phyloP scores from a whole-genome alignment of 2,329 filamentous ascomycete genomes.

The Xylariomycetidae sp. region DNA sequence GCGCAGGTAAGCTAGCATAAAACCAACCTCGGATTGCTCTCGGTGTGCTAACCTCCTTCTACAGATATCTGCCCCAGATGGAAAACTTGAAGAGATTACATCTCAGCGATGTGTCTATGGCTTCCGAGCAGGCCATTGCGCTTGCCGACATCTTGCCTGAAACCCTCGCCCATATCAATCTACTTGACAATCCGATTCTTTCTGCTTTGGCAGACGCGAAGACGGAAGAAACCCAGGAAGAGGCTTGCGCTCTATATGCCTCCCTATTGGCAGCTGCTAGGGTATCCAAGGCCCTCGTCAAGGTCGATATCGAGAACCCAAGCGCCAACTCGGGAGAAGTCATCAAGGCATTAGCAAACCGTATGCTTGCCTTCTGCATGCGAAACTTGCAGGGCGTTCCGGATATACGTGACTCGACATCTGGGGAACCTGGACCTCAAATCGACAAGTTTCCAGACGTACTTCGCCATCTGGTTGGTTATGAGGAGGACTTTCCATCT shows the following conservation, averaged over 20 bases:
- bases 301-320: conserved; percentile 88
- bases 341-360: conserved; percentile 85
- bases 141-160: conserved; percentile 89
- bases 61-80: conserved; percentile 75
- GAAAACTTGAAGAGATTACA: conserved; percentile 76
- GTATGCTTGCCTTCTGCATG: conserved; percentile 91
- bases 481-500: conserved; percentile 44
- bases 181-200: conserved; percentile 76
- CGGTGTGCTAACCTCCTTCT: conserved; percentile 10
- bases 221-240: conserved; percentile 78
- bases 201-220: conserved; percentile 67
- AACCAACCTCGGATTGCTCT: neutral
- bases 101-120: conserved; percentile 77
- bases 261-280: conserved; percentile 84
- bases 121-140: conserved; percentile 82
- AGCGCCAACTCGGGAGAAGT: conserved; percentile 78
- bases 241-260: conserved; percentile 89
- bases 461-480: conserved; percentile 79
- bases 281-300: conserved; percentile 77
- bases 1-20: conserved; percentile 55
- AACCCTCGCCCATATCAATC: conserved; percentile 78
- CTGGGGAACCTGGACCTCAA: conserved; percentile 25
- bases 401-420: conserved; percentile 31
- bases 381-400: conserved; percentile 82
- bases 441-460: conserved; percentile 67